Base-by-base conservation (phyloP, 108 stramenopile species). In the Cyclotella baltica region DNA sequence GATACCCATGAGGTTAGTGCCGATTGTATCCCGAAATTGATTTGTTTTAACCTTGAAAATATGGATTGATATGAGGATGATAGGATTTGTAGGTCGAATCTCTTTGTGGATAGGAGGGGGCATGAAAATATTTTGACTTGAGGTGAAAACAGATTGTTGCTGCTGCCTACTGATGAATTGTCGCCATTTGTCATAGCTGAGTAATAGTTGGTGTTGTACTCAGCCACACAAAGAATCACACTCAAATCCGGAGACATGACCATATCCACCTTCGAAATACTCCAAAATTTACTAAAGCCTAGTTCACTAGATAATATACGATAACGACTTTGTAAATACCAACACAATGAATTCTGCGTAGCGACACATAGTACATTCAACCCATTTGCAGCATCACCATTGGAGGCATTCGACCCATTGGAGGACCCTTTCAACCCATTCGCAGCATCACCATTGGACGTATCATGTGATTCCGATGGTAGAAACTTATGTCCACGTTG, bases 261-360 rank as follows among this genome's bases (percentile, higher is more conserved):
- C 59, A 86, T 64, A 48, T 83, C 48, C 51, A 73, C 36, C 47
- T 72, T 38, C 2, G 48, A 19, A 30, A 47, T 51, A 31, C 18
- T 29, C 16, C 20, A 22, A 36, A 59, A 70, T 15, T 35, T 20
- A 48, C 56, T 6, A 62, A 37, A 70, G 4, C 52, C 62, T 27
- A 73, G 81, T 13, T 78, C 53, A 25, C 73, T 55, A 31, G 64
- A 69, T 25, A 71, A 22, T 20, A 88, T 81, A n/a, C 75, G 88
- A 83, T 93, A 93, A 37, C 88, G 79, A 28, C 95, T 92, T 73
- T 92, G 90, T 46, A 93, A 67, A 75, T 86, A 96, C 61, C 86
- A 72, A 43, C 83, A 74, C 50, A 90, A 52, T n/a, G 71, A 81
- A 30, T 77, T 48, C 13, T 46, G 55, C 6, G 89, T 89, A 47